Evolutionary conservation across 2,329 filamentous ascomycete genomes (phyloP).

Genomic region (Pseudocercospora fijiensis): DNA sequence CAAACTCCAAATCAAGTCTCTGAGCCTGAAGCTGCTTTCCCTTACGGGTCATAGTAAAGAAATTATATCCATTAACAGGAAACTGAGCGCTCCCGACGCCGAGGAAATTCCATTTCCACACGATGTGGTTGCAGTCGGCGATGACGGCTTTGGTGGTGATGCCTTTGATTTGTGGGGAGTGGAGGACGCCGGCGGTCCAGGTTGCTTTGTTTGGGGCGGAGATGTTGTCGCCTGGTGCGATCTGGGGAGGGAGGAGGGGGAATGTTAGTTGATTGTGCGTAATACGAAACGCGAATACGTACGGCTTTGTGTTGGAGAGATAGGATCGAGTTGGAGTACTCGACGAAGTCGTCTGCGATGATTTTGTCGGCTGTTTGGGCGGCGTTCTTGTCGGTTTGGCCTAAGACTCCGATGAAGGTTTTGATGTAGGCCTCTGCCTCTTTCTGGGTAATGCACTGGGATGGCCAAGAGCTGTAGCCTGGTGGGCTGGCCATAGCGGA

Average conservation of each 20-base stretch:
- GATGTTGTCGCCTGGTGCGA: conserved; percentile 4
- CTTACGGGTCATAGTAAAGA: conserved; percentile 6
- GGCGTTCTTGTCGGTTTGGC: conserved; percentile 3
- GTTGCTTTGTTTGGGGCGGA: conserved; percentile 4
- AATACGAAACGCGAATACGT: background rate
- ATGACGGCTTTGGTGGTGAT: conserved; percentile 18
- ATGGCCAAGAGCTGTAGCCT: background rate
- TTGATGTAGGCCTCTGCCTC: conserved; percentile 10
- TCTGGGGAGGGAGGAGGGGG: background rate
- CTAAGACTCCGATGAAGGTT: conserved; percentile 16
- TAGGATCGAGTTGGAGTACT: conserved; percentile 20
- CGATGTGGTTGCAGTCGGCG: conserved; percentile 15
- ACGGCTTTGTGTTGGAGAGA: conserved; percentile 15
- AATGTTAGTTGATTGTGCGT: background rate
- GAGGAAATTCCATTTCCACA: conserved; percentile 21
- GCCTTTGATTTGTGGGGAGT: conserved; percentile 1
- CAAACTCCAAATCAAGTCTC: conserved; percentile 11
- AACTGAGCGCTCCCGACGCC: conserved; percentile 12
- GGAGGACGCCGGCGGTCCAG: conserved; percentile 9
- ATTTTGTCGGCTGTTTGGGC: conserved; percentile 13
- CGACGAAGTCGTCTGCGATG: conserved; percentile 17
- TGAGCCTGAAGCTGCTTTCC: conserved; percentile 9
- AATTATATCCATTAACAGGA: conserved; percentile 18
- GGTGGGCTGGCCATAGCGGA: background rate
- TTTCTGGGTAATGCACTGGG: conserved; percentile 11